These are phyloP conservation scores for Funneliformis mosseae DNA, from an alignment of 192 early-diverging fungal genomes.

Conservation along the genomic window DNA sequence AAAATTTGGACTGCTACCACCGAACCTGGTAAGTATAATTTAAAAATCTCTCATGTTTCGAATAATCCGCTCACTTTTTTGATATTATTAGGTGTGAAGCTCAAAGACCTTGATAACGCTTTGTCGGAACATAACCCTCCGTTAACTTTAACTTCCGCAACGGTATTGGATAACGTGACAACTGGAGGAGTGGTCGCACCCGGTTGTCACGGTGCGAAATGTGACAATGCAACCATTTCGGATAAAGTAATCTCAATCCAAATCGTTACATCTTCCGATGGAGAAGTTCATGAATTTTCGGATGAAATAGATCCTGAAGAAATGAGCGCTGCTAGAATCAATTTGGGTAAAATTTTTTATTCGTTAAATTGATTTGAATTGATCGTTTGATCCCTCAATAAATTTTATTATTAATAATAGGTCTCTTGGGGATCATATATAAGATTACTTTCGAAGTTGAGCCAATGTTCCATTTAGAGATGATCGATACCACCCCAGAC, in stretches of 20 bases:
- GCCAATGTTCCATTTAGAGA: conserved; percentile 46
- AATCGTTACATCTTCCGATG: conserved; percentile 21
- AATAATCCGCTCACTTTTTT: no score
- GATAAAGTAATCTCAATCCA: conserved; percentile 23
- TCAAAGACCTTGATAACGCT: conserved; percentile 36
- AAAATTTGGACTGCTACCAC: conserved; percentile 38
- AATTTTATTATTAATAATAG: not conserved
- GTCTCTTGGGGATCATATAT: conserved; percentile 44
- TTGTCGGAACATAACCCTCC: conserved; percentile 39
- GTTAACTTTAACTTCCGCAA: conserved; percentile 36
- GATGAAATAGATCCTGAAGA: conserved; percentile 28
- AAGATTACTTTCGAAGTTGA: conserved; percentile 38
- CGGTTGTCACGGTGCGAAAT: conserved; percentile 27
- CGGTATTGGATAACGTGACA: conserved; percentile 14
- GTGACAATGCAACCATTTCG: not conserved
- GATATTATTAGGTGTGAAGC: not conserved
- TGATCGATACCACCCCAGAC: conserved; percentile 38
- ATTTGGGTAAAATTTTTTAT: conserved; percentile 33
- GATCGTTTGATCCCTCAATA: not conserved
- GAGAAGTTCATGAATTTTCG: conserved; percentile 25
- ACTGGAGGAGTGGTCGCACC: conserved; percentile 18
- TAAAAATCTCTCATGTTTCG: no score
- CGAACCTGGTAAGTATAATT: conserved; percentile 38
- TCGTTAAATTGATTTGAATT: not conserved
- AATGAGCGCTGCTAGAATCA: conserved; percentile 34